Evolutionary conservation across 495 filamentous ascomycete genomes (phyloP), one percentile per base, ranked within the genome.

Genomic region (Xylaria nigripes): DNA sequence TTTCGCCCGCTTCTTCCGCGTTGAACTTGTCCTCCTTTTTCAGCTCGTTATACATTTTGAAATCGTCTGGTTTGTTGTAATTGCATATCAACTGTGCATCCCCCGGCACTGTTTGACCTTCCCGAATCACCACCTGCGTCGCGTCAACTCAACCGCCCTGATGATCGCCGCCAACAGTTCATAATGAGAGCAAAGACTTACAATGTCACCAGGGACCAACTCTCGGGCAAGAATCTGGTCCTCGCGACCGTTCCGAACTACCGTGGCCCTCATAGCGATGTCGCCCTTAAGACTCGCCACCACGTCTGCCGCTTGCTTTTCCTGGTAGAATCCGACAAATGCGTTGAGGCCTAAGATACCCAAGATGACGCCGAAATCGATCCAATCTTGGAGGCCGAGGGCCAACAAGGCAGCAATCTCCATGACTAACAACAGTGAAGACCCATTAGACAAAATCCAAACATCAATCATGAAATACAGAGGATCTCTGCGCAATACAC

Each of bases 301-400:
- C 61, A 91, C 85, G 69, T 91, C 87, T 55, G 85, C 86, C 56
- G 87, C 87, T 72, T 89, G 85, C 73, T 89, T 90, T 70, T 91
- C 87, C 69, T 91, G 86, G 69, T 90, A 91, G 81, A 86, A 91
- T 74, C 86, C 86, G 66, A 89, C 86, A 46, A 76, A 68, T n/a
- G 87, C 87, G 73, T 91, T 91, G 54, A 91, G 83, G 58, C 84
- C 72, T 25, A 90, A 68, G 59, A 90, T 89, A 67, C 83, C 86
- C 54, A 86, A 84, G 68, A 90, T 90, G 61, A 90, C 86, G 75
- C 86, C 86, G 51, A 89, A 86, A 67, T 90, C 86, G 55, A 90
- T 78, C 85, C 85, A 90, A 66, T 89, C 86, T 65, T 79, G 80
- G 56, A 90, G 81, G 79, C 86, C 86, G 64, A 85, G 85, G 66